These are phyloP conservation scores for Diutina rugosa DNA, from an alignment of 1,139 yeast species.

Conservation along the genomic window DNA sequence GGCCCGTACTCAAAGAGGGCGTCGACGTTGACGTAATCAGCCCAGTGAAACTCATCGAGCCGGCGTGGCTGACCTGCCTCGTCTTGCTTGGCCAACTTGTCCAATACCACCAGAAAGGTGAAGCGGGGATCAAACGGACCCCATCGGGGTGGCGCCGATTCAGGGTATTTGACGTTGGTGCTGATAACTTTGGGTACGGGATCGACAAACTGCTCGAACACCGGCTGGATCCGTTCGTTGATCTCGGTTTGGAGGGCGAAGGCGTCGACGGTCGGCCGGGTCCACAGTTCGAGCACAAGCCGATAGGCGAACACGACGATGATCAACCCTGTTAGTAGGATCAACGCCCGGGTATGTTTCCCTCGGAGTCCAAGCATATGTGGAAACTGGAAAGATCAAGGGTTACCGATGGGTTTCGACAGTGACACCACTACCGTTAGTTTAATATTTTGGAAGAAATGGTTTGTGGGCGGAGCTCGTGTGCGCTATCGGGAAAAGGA, in stretches of 20 bases:
- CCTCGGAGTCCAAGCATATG: background rate
- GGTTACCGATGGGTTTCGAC: background rate
- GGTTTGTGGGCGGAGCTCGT: background rate
- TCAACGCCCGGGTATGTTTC: background rate
- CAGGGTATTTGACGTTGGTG: background rate
- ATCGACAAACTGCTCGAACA: background rate
- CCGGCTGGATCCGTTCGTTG: background rate
- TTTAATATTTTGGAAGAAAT: background rate
- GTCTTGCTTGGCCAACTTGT: background rate
- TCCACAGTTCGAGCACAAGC: background rate
- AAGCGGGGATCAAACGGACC: background rate
- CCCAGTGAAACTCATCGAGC: slow-evolving; percentile 2
- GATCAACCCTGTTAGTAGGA: background rate
- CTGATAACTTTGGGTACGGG: background rate
- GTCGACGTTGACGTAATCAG: background rate
- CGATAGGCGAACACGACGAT: background rate
- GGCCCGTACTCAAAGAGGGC: background rate
- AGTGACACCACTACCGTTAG: background rate
- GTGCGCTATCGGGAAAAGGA: background rate
- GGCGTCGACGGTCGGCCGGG: background rate
- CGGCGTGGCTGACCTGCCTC: background rate
- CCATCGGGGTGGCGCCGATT: background rate
- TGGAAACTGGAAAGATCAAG: background rate
- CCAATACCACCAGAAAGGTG: background rate
- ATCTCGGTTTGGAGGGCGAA: background rate